Evolutionary conservation across 2,329 filamentous ascomycete genomes (phyloP).

Genomic region (Phialemonium atrogriseum): DNA sequence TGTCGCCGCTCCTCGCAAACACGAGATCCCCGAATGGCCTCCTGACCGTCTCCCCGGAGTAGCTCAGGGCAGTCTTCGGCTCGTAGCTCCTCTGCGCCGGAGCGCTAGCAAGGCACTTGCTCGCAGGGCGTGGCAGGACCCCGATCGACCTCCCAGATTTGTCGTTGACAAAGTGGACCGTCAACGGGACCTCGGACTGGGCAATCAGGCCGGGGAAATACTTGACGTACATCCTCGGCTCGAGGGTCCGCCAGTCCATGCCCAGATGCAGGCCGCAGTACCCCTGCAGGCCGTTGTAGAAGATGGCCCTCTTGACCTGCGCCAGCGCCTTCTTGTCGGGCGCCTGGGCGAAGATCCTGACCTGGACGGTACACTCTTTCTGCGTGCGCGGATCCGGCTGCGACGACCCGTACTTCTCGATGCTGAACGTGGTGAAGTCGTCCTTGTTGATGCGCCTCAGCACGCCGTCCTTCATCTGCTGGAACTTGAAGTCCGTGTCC

Average conservation of each 20-base stretch:
- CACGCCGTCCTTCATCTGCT: slow-evolving; percentile 18
- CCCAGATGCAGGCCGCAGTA: slow-evolving; percentile 23
- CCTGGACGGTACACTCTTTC: slow-evolving; percentile 28
- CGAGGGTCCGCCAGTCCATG: slow-evolving; percentile 27
- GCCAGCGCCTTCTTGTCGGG: slow-evolving; percentile 11
- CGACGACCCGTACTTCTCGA: slow-evolving; percentile 19
- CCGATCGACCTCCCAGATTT: not conserved
- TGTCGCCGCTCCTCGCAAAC: slow-evolving; percentile 23
- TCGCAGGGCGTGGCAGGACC: not conserved
- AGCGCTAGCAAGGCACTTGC: not conserved
- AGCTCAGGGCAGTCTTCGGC: slow-evolving; percentile 3
- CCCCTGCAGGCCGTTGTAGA: slow-evolving; percentile 22
- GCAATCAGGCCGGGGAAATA: slow-evolving; percentile 24
- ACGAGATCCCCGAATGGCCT: slow-evolving; percentile 20
- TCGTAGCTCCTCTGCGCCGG: slow-evolving; percentile 1
- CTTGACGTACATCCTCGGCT: slow-evolving; percentile 19
- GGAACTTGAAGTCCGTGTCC: slow-evolving; percentile 18
- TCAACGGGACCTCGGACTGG: slow-evolving; percentile 7
- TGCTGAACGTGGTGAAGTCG: slow-evolving; percentile 19
- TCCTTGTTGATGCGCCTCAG: slow-evolving; percentile 13
- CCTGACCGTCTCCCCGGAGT: slow-evolving; percentile 7
- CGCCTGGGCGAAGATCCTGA: slow-evolving; percentile 32
- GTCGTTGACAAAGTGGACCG: slow-evolving; percentile 4
- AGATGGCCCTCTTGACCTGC: slow-evolving; percentile 12
- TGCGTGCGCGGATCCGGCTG: slow-evolving; percentile 20